Evolutionary conservation across 345 rosid species (phyloP), one percentile per base, ranked within the genome.

Genomic region (Geranium rotundifolium): DNA sequence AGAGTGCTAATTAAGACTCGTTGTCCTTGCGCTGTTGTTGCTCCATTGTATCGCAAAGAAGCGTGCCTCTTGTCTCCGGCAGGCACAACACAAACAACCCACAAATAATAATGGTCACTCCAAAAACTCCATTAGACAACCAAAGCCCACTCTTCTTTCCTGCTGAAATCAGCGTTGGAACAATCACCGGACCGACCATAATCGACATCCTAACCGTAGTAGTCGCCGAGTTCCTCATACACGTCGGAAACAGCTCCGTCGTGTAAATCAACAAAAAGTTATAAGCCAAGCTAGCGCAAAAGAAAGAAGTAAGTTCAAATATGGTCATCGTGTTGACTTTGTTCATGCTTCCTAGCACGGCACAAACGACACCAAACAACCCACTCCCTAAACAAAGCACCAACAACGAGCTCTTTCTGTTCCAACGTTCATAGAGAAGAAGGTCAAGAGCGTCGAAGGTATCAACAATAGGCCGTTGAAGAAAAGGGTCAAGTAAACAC

Each of bases 141-240:
- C 37, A 64, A 0, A 76, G n/a, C 27, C 58, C 69, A 19, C 69
- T 81, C 50, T 71, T 54, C 57, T 80, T 63, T 30, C 85, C 96
- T 1, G 77, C 84, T 0, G 84, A 81, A 7, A 81, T 85, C 65
- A 86, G 75, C 19, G 81, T 39, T 0, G 91, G 89, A 17, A 84
- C 81, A 52, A 86, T 73, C 7, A 72, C 81, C 1, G 81, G 89
- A 1, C 85, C 91, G 2, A 86, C 58, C 5, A 84, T 85, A 29
- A 80, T 54, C 2, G 89, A 88, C 34, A 83, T 89, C 5, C 89
- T 78, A 73, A 80, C 79, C 81, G 83, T 67, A 15, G 91, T 80
- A 0, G 84, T 69, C 0, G 91, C 91, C 31, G 89, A 76, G 75
- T 86, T 86, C 63, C 86, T 73, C 23, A 86, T 89, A 14, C 84